Conservation (phyloP, 192 early-diverging fungal species). For the Dimargaris cristalligena region DNA sequence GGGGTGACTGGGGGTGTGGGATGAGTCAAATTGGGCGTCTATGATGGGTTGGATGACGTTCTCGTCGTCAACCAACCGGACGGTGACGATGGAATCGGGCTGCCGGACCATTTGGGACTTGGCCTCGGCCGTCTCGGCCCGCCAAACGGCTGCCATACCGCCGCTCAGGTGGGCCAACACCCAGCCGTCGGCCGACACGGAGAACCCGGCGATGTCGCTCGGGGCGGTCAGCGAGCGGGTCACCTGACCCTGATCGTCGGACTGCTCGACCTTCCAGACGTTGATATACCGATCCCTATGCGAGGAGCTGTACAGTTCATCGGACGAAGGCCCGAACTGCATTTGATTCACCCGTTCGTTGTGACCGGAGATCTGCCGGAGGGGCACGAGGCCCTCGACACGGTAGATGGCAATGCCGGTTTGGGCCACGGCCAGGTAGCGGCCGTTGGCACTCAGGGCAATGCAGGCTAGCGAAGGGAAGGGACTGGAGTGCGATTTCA, state of each 20-base stretch:
- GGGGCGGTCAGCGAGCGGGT: not conserved
- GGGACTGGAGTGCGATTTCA: not conserved
- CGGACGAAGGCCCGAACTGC: not conserved
- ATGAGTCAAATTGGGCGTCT: too few relatives aligned
- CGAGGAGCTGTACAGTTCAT: not conserved
- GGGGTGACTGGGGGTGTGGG: too few relatives aligned
- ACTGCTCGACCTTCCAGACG: not conserved
- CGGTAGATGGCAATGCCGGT: not conserved
- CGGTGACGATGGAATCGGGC: not conserved
- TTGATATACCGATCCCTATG: not conserved
- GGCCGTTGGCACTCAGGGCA: not conserved
- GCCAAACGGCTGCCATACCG: too few relatives aligned
- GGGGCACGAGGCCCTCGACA: not conserved
- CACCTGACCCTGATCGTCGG: too few relatives aligned
- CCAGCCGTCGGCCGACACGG: not conserved
- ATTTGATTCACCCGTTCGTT: not conserved
- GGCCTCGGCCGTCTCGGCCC: too few relatives aligned
- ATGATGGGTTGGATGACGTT: too few relatives aligned
- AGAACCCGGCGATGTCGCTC: not conserved
- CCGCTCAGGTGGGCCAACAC: not conserved
- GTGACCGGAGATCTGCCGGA: not conserved
- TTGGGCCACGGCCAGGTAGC: not conserved
- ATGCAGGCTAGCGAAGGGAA: not conserved
- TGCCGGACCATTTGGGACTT: not conserved
- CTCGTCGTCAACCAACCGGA: too few relatives aligned